Base-by-base conservation (phyloP, 345 rosid genomes). In the Abelmoschus esculentus region DNA sequence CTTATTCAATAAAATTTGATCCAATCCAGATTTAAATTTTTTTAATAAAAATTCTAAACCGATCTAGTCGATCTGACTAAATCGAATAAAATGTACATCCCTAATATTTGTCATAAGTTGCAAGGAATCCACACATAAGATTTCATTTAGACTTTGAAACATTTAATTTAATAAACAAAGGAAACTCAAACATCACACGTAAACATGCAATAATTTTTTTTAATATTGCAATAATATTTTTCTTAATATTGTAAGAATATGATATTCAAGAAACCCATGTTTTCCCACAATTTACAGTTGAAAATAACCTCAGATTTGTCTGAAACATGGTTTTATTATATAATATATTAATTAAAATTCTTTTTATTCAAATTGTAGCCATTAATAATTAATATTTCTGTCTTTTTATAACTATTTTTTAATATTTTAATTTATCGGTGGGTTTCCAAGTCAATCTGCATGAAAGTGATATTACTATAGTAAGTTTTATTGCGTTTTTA, bases 391-490 rank as follows among this genome's bases (percentile, higher is more conserved):
- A 2, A 13, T 10, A 22, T 47, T 15, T 1, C 11, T 15, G 42
- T 22, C 22, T 28, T 7, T 44, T 8, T 4, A 62, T 3, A 12
- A 36, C 8, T 47, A 3, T 47, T 12, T 8, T 34, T 53, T 2
- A 5, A 57, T 58, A 57, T 38, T 12, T 15, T 3, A 13, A 18
- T 7, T 1, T 36, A 36, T 0, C 5, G 61, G 53, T 57, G 56
- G 70, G 28, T 67, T 32, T 73, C 71, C 65, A 38, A 38, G 42
- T 38, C 42, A 38, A 38, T 38, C 42, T 7, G 42, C 42, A 38
- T 38, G 42, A 38, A 38, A 38, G 42, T 38, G 42, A 38, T 7
- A 38, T 38, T 7, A 38, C 42, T 38, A 38, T 38, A 38, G 42
- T 38, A 38, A 38, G 42, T 38, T 38, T 9, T 7, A 38, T 38